These are phyloP conservation scores for Yamadazyma phyllophila DNA, from an alignment of 805 yeast genomes.

Conservation along the genomic window DNA sequence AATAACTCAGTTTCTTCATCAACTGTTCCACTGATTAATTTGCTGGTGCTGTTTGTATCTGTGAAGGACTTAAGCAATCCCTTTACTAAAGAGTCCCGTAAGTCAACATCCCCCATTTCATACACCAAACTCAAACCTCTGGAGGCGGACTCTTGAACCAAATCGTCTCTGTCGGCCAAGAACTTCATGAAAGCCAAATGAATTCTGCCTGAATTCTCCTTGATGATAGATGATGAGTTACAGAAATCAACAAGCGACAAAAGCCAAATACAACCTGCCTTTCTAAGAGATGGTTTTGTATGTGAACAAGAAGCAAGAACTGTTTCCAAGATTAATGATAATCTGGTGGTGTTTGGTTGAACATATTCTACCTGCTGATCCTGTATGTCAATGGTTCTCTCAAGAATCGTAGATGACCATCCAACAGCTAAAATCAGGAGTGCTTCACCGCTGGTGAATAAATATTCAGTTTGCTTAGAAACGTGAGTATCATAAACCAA, in stretches of 20 bases:
- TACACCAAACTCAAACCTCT: conserved; percentile 81
- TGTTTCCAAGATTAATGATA: conserved; percentile 40
- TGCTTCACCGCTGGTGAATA: conserved; percentile 84
- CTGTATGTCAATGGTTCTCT: conserved; percentile 53
- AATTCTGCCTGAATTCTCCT: conserved; percentile 50
- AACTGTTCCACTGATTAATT: conserved; percentile 61
- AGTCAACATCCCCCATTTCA: conserved; percentile 66
- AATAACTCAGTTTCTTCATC: conserved; percentile 80
- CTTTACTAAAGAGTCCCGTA: conserved; percentile 71
- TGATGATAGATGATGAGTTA: conserved; percentile 44
- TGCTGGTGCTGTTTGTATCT: conserved; percentile 50
- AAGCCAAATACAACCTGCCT: conserved; percentile 82
- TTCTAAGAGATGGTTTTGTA: conserved; percentile 73
- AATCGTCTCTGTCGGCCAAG: conserved; percentile 76
- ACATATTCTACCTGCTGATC: conserved; percentile 23
- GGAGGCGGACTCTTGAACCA: conserved; percentile 90
- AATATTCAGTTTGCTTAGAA: conserved; percentile 70
- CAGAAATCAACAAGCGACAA: conserved; percentile 77
- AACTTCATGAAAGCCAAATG: conserved; percentile 77
- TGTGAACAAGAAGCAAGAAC: conserved; percentile 54
- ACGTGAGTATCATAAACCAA: conserved; percentile 54
- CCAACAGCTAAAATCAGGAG: conserved; percentile 69
- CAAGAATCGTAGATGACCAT: conserved; percentile 62
- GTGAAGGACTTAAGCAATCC: conserved; percentile 77
- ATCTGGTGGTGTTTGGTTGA: conserved; percentile 15